phyloP scores from a whole-genome alignment of 352 stramenopile species.

The Plasmopara muralis region DNA sequence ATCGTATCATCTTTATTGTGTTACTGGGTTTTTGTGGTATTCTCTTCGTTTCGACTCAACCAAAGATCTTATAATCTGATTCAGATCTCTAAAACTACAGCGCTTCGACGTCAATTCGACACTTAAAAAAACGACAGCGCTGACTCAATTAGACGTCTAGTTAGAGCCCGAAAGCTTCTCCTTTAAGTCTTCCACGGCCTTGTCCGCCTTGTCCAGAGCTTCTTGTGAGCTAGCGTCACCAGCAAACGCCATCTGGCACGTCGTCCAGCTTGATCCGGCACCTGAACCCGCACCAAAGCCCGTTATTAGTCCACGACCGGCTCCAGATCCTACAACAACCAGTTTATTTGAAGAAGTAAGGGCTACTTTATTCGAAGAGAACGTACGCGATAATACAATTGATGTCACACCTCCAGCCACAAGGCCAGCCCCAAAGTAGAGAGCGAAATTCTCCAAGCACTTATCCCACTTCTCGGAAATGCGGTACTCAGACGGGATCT shows the following conservation, averaged over 20 bases:
- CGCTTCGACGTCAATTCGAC: background rate
- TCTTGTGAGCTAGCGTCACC: slow-evolving; percentile 58
- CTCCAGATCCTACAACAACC: slow-evolving; percentile 46
- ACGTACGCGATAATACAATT: slow-evolving; percentile 77
- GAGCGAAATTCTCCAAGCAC: slow-evolving; percentile 84
- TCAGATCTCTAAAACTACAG: background rate
- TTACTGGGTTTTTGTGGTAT: background rate
- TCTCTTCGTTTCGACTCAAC: background rate
- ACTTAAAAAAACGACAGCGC: slow-evolving; percentile 5
- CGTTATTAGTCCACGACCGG: slow-evolving; percentile 54
- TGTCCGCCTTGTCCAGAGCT: slow-evolving; percentile 67
- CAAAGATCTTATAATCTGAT: background rate
- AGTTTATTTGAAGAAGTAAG: background rate
- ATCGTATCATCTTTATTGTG: background rate
- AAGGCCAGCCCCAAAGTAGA: slow-evolving; percentile 78
- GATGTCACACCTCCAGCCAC: slow-evolving; percentile 77
- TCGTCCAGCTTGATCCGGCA: slow-evolving; percentile 79
- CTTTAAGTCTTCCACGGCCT: slow-evolving; percentile 69
- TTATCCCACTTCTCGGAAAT: slow-evolving; percentile 90
- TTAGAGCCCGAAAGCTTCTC: slow-evolving; percentile 35
- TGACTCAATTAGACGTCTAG: slow-evolving; percentile 13
- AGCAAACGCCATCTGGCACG: slow-evolving; percentile 77
- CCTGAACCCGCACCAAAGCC: slow-evolving; percentile 64
- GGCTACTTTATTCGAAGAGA: background rate
- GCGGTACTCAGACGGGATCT: slow-evolving; percentile 82